Conservation (phyloP, 306 rosid species). For the Datisca glomerata region DNA sequence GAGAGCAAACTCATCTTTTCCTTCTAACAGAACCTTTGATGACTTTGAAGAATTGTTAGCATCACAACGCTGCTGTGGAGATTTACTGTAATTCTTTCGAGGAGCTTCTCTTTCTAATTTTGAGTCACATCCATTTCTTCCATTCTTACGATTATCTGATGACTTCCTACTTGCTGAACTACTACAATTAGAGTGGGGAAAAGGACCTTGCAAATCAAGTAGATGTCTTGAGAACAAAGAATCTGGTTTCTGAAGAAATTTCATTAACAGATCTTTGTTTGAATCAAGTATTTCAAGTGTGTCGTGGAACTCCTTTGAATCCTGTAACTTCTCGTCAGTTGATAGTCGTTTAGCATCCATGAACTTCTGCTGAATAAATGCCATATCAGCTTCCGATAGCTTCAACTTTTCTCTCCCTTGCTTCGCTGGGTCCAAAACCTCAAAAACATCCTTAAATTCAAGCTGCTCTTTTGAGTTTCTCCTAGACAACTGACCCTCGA, state of each 20-base stretch:
- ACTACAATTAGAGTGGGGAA: conserved; percentile 35
- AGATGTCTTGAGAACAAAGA: conserved; percentile 82
- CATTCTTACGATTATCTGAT: conserved; percentile 32
- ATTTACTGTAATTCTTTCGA: conserved; percentile 21
- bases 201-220: conserved; percentile 45
- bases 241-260: conserved; percentile 75
- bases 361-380: conserved; percentile 75
- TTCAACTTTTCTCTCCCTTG: conserved; percentile 38
- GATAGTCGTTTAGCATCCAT: conserved; percentile 84
- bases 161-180: conserved; percentile 24
- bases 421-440: conserved; percentile 59
- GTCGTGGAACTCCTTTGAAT: conserved; percentile 64
- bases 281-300: conserved; percentile 77
- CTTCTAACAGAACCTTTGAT: conserved; percentile 20
- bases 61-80: conserved; percentile 34
- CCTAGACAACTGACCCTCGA: conserved; percentile 37
- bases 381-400: conserved; percentile 56
- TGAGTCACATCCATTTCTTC: conserved; percentile 23
- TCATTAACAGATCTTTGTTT: conserved; percentile 71
- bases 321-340: conserved; percentile 52
- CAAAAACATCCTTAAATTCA: conserved; percentile 88
- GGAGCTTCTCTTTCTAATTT: conserved; percentile 34
- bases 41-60: conserved; percentile 29
- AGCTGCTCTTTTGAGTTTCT: conserved; percentile 53
- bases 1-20: neutral